These are phyloP conservation scores for Colletotrichum caudatum DNA, from an alignment of 2,329 filamentous ascomycete genomes.

Conservation along the genomic window DNA sequence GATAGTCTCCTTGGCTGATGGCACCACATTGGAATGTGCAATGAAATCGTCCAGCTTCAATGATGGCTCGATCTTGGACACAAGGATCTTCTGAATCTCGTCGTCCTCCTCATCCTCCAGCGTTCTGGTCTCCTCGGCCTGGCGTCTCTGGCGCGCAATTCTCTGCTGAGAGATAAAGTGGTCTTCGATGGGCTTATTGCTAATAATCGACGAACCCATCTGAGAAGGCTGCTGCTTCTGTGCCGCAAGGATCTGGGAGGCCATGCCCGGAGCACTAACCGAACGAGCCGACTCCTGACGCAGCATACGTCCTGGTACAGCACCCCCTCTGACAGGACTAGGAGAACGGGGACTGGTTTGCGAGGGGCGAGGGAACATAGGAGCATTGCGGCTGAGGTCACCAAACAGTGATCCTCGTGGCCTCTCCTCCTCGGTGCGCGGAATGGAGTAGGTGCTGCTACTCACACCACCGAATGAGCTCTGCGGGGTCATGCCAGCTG, in stretches of 20 bases:
- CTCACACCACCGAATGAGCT: slow-evolving; percentile 68
- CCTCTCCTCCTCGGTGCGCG: slow-evolving; percentile 59
- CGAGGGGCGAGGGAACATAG: slow-evolving; percentile 66
- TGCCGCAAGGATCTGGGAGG: slow-evolving; percentile 63
- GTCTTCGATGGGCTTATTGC: slow-evolving; percentile 58
- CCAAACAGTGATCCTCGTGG: slow-evolving; percentile 64
- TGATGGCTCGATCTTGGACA: slow-evolving; percentile 70
- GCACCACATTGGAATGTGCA: slow-evolving; percentile 67
- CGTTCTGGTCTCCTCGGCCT: slow-evolving; percentile 67
- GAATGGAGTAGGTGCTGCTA: slow-evolving; percentile 61
- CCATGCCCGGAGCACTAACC: slow-evolving; percentile 70
- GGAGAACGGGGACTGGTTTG: slow-evolving; percentile 76
- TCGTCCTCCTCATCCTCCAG: slow-evolving; percentile 78
- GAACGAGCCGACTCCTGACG: slow-evolving; percentile 66
- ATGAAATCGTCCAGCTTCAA: slow-evolving; percentile 76
- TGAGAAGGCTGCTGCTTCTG: slow-evolving; percentile 54
- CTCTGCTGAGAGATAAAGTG: slow-evolving; percentile 63
- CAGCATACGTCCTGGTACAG: slow-evolving; percentile 63
- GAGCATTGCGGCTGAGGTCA: slow-evolving; percentile 63
- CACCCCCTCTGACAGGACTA: slow-evolving; percentile 74
- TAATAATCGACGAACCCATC: slow-evolving; percentile 54
- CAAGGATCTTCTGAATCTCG: slow-evolving; percentile 72
- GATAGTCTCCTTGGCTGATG: slow-evolving; percentile 67
- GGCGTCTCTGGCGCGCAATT: slow-evolving; percentile 65
- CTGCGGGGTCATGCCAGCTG: slow-evolving; percentile 66